phyloP scores from a whole-genome alignment of 2,329 filamentous ascomycete genomes.

The Cladosporium sp. region DNA sequence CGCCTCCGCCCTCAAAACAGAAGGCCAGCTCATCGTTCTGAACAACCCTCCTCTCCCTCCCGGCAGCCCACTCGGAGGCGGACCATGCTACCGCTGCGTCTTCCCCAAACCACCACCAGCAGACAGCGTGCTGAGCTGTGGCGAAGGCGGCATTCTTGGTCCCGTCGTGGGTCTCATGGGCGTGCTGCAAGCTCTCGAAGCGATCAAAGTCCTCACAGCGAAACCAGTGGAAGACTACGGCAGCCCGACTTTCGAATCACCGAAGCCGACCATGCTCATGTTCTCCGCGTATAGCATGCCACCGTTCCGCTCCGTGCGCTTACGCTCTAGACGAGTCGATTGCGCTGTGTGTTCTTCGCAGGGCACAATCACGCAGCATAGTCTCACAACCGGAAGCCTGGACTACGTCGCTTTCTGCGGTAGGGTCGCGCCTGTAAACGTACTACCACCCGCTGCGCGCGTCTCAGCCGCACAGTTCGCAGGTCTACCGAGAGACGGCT shows the following conservation, averaged over 20 bases:
- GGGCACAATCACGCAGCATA: conserved; percentile 62
- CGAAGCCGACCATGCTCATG: conserved; percentile 48
- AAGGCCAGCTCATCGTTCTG: conserved; percentile 85
- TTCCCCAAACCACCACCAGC: conserved; percentile 86
- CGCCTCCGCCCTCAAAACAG: conserved; percentile 82
- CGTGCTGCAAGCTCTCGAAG: conserved; percentile 84
- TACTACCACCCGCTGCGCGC: conserved; percentile 65
- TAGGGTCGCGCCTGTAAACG: conserved; percentile 52
- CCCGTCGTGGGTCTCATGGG: conserved; percentile 94
- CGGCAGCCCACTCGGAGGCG: conserved; percentile 62
- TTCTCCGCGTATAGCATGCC: conserved; percentile 56
- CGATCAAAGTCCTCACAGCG: conserved; percentile 75
- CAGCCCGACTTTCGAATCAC: conserved; percentile 22
- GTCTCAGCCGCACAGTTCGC: conserved; percentile 66
- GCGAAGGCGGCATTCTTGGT: conserved; percentile 88
- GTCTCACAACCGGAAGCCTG: conserved; percentile 63
- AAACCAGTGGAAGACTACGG: conserved; percentile 24
- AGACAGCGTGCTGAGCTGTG: conserved; percentile 79
- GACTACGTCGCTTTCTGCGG: conserved; percentile 91
- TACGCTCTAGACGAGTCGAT: conserved; percentile 66
- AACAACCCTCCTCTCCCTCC: conserved; percentile 72
- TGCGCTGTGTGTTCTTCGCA: conserved; percentile 75
- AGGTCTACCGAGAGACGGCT: conserved; percentile 27
- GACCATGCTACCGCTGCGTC: conserved; percentile 91
- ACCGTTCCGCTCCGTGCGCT: conserved; percentile 71